Evolutionary conservation across 2,329 filamentous ascomycete species (phyloP).

Genomic region (Exophiala calicioides): DNA sequence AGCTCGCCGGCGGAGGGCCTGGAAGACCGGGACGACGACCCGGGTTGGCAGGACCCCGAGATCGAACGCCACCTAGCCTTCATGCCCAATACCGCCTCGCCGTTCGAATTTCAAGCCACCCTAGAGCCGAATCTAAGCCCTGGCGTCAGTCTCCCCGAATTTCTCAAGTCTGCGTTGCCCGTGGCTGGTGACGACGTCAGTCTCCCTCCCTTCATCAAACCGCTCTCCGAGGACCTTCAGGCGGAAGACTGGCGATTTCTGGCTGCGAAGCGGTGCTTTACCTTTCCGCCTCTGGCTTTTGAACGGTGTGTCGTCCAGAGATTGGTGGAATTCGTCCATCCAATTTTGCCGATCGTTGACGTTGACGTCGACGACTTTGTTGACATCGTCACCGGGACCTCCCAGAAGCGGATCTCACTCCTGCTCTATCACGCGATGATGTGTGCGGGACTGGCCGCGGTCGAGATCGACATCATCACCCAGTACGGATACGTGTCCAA

Average conservation of each 20-base stretch:
- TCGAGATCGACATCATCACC: background rate
- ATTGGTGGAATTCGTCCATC: conserved; percentile 1
- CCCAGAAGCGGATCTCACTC: background rate
- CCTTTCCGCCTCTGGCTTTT: conserved; percentile 1
- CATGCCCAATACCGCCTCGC: background rate
- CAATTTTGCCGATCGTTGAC: background rate
- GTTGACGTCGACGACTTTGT: background rate
- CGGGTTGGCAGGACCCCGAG: too few species aligned
- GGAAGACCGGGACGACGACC: background rate
- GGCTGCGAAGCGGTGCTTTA: conserved; percentile 1
- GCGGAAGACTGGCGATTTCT: conserved; percentile 2
- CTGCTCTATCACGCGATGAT: background rate
- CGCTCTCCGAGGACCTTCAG: conserved; percentile 1
- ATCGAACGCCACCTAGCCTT: too few species aligned
- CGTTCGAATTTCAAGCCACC: conserved; percentile 35
- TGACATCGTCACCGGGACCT: background rate
- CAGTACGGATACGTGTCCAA: conserved; percentile 3
- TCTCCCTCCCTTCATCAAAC: background rate
- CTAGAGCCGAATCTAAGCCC: conserved; percentile 40
- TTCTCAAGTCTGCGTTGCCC: too few species aligned
- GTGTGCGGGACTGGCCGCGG: background rate
- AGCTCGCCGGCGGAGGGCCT: background rate
- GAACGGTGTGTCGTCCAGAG: background rate
- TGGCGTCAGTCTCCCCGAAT: too few species aligned
- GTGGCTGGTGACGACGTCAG: too few species aligned